phyloP scores from a whole-genome alignment of 2,329 filamentous ascomycete genomes.

The Arthroderma sp. region DNA sequence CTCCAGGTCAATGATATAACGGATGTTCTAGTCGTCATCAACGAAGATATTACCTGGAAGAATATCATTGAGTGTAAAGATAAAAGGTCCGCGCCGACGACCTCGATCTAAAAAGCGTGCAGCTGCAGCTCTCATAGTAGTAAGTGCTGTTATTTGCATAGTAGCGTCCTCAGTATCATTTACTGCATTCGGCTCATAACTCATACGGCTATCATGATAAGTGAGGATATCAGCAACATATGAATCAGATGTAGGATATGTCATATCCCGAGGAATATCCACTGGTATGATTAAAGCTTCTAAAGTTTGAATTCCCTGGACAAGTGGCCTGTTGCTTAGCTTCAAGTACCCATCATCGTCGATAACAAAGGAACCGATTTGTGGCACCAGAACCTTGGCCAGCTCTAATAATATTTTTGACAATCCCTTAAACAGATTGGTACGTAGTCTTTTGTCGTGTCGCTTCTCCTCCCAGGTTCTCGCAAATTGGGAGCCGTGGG shows the following conservation, averaged over 20 bases:
- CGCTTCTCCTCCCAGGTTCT: constrained; percentile 11
- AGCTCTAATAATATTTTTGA: constrained; percentile 12
- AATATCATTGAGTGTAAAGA: constrained; percentile 27
- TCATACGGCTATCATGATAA: constrained; percentile 17
- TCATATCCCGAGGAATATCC: constrained; percentile 14
- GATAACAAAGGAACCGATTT: constrained; percentile 14
- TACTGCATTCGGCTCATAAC: constrained; percentile 18
- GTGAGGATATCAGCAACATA: constrained; percentile 17
- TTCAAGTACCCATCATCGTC: constrained; percentile 11
- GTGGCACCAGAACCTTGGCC: constrained; percentile 14
- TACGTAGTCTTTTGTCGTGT: constrained; percentile 9
- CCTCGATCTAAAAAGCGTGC: constrained; percentile 19
- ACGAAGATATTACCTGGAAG: constrained; percentile 9
- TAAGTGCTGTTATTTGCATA: constrained; percentile 12
- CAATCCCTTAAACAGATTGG: constrained; percentile 13
- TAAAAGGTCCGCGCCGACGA: constrained; percentile 23
- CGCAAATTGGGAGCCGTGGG: constrained; percentile 17
- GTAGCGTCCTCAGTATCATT: constrained; percentile 6
- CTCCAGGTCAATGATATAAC: constrained; percentile 10
- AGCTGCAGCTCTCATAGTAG: constrained; percentile 18
- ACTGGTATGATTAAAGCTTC: constrained; percentile 17
- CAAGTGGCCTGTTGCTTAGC: constrained; percentile 16
- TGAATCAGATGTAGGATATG: constrained; percentile 15
- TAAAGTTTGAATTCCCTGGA: constrained; percentile 13
- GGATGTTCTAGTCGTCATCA: constrained; percentile 11